phyloP scores from a whole-genome alignment of 306 rosid species.

The Sesbania bispinosa region DNA sequence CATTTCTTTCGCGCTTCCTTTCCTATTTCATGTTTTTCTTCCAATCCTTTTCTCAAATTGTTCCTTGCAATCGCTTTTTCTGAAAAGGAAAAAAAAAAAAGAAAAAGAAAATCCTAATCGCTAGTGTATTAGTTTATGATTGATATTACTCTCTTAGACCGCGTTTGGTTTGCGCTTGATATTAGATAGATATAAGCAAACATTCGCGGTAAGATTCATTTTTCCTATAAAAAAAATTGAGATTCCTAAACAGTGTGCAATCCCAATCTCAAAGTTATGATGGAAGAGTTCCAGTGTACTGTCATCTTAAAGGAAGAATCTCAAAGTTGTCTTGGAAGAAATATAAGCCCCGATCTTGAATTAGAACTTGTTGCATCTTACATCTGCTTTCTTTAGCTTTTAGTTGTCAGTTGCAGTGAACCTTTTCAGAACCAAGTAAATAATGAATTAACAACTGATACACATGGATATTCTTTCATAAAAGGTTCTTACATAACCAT shows the following conservation, averaged over 20 bases:
- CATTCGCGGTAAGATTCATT: not conserved
- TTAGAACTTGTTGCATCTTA: not conserved
- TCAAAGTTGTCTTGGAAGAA: too few species aligned
- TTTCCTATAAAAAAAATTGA: too few species aligned
- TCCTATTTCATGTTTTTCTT: not conserved
- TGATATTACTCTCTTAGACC: conserved; percentile 8
- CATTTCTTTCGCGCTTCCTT: not conserved
- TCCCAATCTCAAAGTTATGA: too few species aligned
- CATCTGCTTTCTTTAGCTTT: not conserved
- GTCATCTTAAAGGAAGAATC: too few species aligned
- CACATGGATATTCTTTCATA: not conserved
- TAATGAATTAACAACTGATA: not conserved
- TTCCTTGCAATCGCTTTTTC: too few species aligned
- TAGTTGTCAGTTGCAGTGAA: not conserved
- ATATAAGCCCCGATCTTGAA: not conserved
- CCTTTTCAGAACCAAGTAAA: not conserved
- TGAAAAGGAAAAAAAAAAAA: too few species aligned
- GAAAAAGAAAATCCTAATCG: too few species aligned
- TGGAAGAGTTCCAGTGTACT: too few species aligned
- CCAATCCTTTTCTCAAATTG: too few species aligned
- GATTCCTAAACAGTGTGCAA: too few species aligned
- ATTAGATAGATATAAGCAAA: not conserved
- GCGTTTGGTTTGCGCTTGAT: not conserved
- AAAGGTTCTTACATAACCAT: not conserved
- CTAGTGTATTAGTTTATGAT: not conserved